phyloP scores from a whole-genome alignment of 2,329 filamentous ascomycete species.

The Sporothrix curviconia region DNA sequence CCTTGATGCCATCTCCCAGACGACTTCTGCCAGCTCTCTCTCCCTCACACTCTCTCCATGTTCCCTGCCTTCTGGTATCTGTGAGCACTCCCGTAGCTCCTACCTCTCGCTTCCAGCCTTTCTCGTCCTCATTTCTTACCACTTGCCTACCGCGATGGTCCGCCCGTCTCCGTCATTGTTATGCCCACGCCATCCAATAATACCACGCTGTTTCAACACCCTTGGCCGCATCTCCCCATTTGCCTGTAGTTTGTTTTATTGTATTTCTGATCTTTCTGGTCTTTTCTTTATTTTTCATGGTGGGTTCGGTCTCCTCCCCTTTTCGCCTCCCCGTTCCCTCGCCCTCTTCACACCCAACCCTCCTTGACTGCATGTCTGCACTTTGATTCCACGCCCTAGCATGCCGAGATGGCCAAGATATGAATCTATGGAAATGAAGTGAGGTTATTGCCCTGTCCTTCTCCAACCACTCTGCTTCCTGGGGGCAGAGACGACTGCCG shows the following conservation, averaged over 20 bases:
- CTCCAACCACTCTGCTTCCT: neutral
- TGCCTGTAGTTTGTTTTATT: neutral
- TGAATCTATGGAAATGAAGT: neutral
- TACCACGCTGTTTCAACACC: neutral
- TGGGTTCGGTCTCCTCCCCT: too few relatives aligned
- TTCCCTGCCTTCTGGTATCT: neutral
- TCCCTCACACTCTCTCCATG: too few relatives aligned
- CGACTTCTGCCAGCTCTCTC: neutral
- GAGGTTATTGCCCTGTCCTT: neutral
- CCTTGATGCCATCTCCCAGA: neutral
- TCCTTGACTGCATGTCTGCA: neutral
- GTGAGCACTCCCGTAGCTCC: neutral
- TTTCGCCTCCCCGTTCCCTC: neutral
- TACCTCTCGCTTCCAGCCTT: neutral
- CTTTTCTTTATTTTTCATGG: too few relatives aligned
- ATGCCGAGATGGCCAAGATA: neutral
- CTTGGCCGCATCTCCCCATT: neutral
- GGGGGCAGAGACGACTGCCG: neutral
- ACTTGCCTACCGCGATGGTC: neutral
- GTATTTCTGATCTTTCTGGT: neutral
- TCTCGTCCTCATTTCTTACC: neutral
- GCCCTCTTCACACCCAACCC: neutral
- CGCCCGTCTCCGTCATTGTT: neutral
- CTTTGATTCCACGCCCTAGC: neutral
- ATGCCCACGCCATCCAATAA: neutral